Evolutionary conservation across 495 filamentous ascomycete genomes (phyloP).

Genomic region (Aspergillus olivimuriae): DNA sequence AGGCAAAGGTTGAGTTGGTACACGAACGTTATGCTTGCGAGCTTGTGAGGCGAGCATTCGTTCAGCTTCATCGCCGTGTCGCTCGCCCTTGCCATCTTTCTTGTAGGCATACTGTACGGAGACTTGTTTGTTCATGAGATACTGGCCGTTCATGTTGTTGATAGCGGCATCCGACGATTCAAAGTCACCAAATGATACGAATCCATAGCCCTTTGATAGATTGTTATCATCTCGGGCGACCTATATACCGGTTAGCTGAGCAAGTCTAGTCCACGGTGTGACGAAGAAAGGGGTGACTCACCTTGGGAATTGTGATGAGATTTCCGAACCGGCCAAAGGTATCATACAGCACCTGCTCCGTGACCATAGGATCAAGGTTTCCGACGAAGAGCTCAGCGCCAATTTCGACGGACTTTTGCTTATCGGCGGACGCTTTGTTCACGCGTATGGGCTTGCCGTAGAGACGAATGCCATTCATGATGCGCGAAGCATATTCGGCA

Average conservation of each 20-base stretch:
- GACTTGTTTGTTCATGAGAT: conserved; percentile 92
- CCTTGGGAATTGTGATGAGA: conserved; percentile 77
- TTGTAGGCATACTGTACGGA: conserved; percentile 98
- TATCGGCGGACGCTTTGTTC: conserved; percentile 95
- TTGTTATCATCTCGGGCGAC: conserved; percentile 88
- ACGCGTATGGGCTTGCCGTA: conserved; percentile 94
- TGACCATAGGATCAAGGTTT: conserved; percentile 89
- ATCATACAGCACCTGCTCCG: conserved; percentile 95
- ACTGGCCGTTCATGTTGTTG: conserved; percentile 91
- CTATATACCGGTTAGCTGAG: conserved; percentile 24
- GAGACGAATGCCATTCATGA: conserved; percentile 92
- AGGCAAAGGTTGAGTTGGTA: conserved; percentile 53
- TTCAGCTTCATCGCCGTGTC: conserved; percentile 93
- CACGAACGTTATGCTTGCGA: conserved; percentile 85
- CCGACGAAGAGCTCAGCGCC: conserved; percentile 97
- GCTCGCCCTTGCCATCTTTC: conserved; percentile 96
- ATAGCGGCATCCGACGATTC: conserved; percentile 92
- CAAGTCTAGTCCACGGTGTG: not conserved
- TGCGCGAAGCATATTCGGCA: conserved; percentile 92
- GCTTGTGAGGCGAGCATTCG: conserved; percentile 87
- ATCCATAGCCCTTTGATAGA: conserved; percentile 93
- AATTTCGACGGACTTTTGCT: conserved; percentile 92
- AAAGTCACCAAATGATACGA: conserved; percentile 90
- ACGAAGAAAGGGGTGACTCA: conserved; percentile 14
- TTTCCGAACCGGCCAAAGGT: conserved; percentile 93